phyloP scores from a whole-genome alignment of 116 monocot species.

The Cymodocea nodosa region DNA sequence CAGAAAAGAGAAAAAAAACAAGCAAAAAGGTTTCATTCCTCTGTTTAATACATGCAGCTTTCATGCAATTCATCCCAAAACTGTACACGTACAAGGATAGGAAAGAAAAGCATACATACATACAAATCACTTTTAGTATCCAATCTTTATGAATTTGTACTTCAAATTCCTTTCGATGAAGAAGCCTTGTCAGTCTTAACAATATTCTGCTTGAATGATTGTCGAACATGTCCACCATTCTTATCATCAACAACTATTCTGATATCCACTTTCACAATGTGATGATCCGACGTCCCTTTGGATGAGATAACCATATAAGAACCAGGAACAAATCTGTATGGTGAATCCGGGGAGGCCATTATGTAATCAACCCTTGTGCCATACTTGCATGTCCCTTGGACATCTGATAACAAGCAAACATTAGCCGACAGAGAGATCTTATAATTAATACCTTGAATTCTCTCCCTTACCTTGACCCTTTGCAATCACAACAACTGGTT shows the following conservation, averaged over 20 bases:
- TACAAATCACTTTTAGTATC: too few relatives aligned
- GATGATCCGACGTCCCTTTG: conserved; percentile 92
- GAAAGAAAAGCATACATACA: too few relatives aligned
- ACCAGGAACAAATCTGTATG: conserved; percentile 68
- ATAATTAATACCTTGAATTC: too few relatives aligned
- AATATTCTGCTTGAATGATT: conserved; percentile 24
- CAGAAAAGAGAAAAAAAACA: too few relatives aligned
- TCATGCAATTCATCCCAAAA: too few relatives aligned
- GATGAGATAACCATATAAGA: conserved; percentile 82
- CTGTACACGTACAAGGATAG: too few relatives aligned
- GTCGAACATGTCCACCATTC: conserved; percentile 1
- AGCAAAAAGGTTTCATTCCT: too few relatives aligned
- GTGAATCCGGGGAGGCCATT: conserved; percentile 56
- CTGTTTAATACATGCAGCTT: too few relatives aligned
- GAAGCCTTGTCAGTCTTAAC: conserved; percentile 36
- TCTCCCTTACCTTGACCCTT: conserved; percentile 71
- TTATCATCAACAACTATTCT: conserved; percentile 10
- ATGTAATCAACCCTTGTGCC: conserved; percentile 88
- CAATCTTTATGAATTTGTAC: conserved; percentile 1
- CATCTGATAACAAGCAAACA: conserved; percentile 28
- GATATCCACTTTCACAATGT: conserved; percentile 82
- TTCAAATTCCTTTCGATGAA: conserved; percentile 46
- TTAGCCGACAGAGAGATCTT: too few relatives aligned
- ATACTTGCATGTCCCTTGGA: conserved; percentile 96
- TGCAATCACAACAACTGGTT: conserved; percentile 73